Conservation (phyloP, 805 yeast genomes). For the Millerozyma acaciae region DNA sequence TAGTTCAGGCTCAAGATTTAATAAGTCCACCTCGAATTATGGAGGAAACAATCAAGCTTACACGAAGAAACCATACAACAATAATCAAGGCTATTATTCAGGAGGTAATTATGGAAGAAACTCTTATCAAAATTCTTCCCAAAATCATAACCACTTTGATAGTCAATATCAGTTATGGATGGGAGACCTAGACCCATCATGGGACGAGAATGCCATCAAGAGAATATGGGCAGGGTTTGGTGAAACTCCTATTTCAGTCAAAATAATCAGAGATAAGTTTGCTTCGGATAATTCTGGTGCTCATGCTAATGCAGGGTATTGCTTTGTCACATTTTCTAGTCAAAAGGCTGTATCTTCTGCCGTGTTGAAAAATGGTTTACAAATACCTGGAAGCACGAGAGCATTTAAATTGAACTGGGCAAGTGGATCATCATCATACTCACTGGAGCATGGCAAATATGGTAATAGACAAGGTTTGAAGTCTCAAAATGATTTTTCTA, state of each 20-base stretch:
- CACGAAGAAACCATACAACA: conserved; percentile 7
- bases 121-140: conserved; percentile 4
- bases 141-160: not conserved
- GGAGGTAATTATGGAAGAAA: conserved; percentile 3
- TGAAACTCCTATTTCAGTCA: conserved; percentile 55
- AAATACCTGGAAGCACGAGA: conserved; percentile 62
- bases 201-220: conserved; percentile 69
- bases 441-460: conserved; percentile 15
- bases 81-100: conserved; percentile 2
- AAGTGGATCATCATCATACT: conserved; percentile 33
- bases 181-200: conserved; percentile 85
- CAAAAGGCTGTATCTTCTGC: conserved; percentile 63
- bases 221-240: conserved; percentile 71
- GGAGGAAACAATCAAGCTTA: no score
- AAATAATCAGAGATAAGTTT: conserved; percentile 66
- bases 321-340: conserved; percentile 72
- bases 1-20: no score
- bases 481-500: conserved; percentile 34
- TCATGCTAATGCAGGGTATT: conserved; percentile 44
- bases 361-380: conserved; percentile 60
- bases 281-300: conserved; percentile 38
- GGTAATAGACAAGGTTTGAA: conserved; percentile 4
- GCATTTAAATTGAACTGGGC: conserved; percentile 80
- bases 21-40: no score
- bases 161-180: conserved; percentile 59